Conservation (phyloP, 805 yeast species). For the Cyberlindnera xylosilytica region DNA sequence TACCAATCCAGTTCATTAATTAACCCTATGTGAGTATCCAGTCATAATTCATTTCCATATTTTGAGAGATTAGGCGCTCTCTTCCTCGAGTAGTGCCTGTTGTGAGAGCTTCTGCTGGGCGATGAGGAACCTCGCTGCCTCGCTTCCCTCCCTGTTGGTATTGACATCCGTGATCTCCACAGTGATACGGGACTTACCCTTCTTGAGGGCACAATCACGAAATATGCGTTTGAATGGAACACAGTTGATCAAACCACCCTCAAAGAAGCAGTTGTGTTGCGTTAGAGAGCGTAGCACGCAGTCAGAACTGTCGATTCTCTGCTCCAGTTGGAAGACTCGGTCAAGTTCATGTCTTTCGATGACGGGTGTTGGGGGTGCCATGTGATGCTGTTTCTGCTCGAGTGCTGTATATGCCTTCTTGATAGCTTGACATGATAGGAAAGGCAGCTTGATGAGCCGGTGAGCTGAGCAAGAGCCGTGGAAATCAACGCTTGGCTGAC, state of each 20-base stretch:
- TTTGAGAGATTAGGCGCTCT: background rate
- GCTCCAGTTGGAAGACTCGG: conserved; percentile 21
- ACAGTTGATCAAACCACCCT: conserved; percentile 41
- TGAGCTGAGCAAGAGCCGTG: no score
- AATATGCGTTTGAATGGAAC: conserved; percentile 47
- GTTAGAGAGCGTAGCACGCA: conserved; percentile 39
- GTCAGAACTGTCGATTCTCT: conserved; percentile 10
- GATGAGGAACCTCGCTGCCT: conserved; percentile 10
- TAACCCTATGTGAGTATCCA: background rate
- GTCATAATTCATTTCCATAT: background rate
- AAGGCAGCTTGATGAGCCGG: no score
- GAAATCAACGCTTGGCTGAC: no score
- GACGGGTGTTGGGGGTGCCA: conserved; percentile 53
- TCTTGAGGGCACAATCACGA: conserved; percentile 36
- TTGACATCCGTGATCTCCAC: conserved; percentile 37
- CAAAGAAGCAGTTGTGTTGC: conserved; percentile 47
- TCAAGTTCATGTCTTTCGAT: conserved; percentile 36
- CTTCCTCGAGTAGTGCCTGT: conserved; percentile 1
- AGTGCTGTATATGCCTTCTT: no score
- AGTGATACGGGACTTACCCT: conserved; percentile 22
- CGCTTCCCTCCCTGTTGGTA: conserved; percentile 30
- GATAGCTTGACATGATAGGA: no score
- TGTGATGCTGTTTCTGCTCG: no score
- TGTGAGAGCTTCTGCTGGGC: conserved; percentile 8
- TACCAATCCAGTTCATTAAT: background rate